Evolutionary conservation across 805 yeast species (phyloP).

Genomic region (Wickerhamiella slavikovae): DNA sequence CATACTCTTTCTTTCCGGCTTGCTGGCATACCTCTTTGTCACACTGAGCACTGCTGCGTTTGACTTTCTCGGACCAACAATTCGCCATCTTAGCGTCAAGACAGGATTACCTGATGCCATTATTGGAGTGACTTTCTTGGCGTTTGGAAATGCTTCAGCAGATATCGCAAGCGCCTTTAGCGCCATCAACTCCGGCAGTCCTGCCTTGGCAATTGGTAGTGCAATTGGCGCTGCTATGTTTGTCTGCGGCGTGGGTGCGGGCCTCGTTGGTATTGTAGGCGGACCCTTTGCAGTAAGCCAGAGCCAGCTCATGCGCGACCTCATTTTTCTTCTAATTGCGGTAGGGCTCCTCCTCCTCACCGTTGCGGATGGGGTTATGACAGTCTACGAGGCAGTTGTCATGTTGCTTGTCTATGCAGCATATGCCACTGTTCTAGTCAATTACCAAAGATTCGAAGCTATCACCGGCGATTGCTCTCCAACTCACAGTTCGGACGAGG

Average conservation of each 20-base stretch:
- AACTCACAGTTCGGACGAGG: too few relatives aligned
- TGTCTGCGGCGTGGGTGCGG: constrained; percentile 59
- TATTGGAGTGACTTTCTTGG: constrained; percentile 71
- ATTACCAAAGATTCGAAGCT: too few relatives aligned
- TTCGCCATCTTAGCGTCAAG: constrained; percentile 40
- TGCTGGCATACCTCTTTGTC: constrained; percentile 35
- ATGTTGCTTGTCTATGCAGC: constrained; percentile 35
- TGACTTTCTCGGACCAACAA: constrained; percentile 61
- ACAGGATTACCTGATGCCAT: constrained; percentile 52
- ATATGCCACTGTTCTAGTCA: constrained; percentile 33
- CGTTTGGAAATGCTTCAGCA: constrained; percentile 85
- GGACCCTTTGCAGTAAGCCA: constrained; percentile 38
- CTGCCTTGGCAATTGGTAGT: constrained; percentile 72
- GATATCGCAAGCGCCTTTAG: constrained; percentile 71
- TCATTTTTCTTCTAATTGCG: constrained; percentile 32
- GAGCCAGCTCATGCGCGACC: constrained; percentile 36
- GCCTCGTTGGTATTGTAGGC: constrained; percentile 50
- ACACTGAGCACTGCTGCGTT: constrained; percentile 64
- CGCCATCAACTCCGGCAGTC: constrained; percentile 54
- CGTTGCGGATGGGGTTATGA: constrained; percentile 33
- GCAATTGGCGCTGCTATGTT: constrained; percentile 80
- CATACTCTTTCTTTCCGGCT: too few relatives aligned
- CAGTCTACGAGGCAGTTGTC: constrained; percentile 31
- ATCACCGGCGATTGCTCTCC: too few relatives aligned
- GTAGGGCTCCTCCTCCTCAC: constrained; percentile 30